Evolutionary conservation across 371 early-diverging fungal species (phyloP).

Genomic region (Circinella umbellata): DNA sequence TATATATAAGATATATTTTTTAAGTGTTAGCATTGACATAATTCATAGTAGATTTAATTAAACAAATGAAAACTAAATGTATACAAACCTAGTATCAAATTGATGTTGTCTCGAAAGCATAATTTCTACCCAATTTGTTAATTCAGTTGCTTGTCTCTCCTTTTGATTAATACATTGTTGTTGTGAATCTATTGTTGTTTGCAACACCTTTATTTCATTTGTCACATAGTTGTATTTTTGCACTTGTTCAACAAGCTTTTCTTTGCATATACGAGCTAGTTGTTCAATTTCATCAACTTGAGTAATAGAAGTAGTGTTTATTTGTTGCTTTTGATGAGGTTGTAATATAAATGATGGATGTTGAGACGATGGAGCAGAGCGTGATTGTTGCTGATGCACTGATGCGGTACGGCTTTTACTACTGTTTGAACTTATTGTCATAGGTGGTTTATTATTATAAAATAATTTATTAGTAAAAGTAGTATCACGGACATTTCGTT

Average conservation of each 20-base stretch:
- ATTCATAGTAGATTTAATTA: neutral
- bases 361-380: neutral
- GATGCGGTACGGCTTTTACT: too few relatives aligned
- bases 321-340: neutral
- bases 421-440: too few relatives aligned
- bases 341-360: neutral
- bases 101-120: constrained; percentile 8
- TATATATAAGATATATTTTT: neutral
- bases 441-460: too few relatives aligned
- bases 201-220: neutral
- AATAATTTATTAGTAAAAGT: too few relatives aligned
- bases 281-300: neutral
- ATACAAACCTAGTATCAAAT: constrained; percentile 4
- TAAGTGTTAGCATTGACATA: too few relatives aligned
- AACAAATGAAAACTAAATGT: neutral
- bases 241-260: neutral
- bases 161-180: neutral
- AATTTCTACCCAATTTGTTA: neutral
- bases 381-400: neutral
- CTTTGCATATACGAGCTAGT: neutral
- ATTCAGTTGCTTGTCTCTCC: neutral
- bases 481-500: too few relatives aligned
- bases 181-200: neutral
- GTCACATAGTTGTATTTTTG: neutral
- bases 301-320: neutral